Conservation (phyloP, 106 monocot species). For the Alisma plantagoaquatica region DNA sequence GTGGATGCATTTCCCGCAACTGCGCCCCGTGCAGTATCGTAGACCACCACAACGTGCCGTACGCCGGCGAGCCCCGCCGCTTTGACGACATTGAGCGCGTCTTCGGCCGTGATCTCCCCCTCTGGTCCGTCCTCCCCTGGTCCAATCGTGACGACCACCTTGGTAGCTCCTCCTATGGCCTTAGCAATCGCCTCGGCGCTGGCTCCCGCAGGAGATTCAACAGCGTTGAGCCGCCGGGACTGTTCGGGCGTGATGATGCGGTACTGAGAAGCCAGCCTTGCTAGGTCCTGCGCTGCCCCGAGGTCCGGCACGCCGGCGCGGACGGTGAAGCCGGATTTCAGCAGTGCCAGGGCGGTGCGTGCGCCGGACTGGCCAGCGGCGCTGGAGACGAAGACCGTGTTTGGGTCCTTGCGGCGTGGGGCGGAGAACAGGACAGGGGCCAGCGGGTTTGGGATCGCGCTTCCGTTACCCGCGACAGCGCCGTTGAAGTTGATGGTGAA, state of each 20-base stretch:
- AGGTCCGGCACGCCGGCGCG: slow-evolving; percentile 92
- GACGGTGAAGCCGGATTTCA: slow-evolving; percentile 67
- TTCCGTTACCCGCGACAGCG: slow-evolving; percentile 22
- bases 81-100: slow-evolving; percentile 59
- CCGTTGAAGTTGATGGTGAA: slow-evolving; percentile 37
- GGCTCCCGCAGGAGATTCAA: slow-evolving; percentile 42
- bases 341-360: slow-evolving; percentile 53
- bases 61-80: slow-evolving; percentile 75
- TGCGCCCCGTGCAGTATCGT: slow-evolving; percentile 12
- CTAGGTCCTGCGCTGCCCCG: slow-evolving; percentile 74
- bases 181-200: slow-evolving; percentile 53
- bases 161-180: slow-evolving; percentile 67
- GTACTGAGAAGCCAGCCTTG: slow-evolving; percentile 67
- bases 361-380: slow-evolving; percentile 74
- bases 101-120: slow-evolving; percentile 45
- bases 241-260: slow-evolving; percentile 69
- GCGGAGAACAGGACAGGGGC: slow-evolving; percentile 33
- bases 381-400: slow-evolving; percentile 79
- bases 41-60: slow-evolving; percentile 58
- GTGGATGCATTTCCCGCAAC: slow-evolving; percentile 19
- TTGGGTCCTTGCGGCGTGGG: slow-evolving; percentile 62
- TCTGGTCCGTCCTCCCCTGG: slow-evolving; percentile 50
- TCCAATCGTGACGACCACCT: slow-evolving; percentile 69
- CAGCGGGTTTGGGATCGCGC: slow-evolving; percentile 33
- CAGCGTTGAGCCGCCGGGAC: slow-evolving; percentile 66